Evolutionary conservation across 2,329 filamentous ascomycete genomes (phyloP).

Genomic region (Penicillium sp.): DNA sequence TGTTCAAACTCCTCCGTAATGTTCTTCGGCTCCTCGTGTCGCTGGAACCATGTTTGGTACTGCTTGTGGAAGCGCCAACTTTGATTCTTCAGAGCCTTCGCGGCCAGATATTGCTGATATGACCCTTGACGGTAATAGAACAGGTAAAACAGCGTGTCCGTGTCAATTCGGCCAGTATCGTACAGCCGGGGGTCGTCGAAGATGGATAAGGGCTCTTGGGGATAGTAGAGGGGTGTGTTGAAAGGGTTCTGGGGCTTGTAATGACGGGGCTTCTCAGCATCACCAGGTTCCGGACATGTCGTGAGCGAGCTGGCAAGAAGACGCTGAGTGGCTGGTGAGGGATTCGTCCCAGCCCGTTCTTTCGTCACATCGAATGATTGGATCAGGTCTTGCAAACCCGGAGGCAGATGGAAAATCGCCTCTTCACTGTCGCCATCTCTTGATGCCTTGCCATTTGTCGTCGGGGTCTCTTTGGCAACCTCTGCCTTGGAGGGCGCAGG

Average conservation of each 20-base stretch:
- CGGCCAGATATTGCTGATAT: constrained; percentile 91
- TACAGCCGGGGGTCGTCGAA: constrained; percentile 91
- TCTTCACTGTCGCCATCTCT: constrained; percentile 61
- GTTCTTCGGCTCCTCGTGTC: constrained; percentile 96
- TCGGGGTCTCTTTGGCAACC: constrained; percentile 39
- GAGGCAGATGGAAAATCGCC: constrained; percentile 88
- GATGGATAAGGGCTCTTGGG: constrained; percentile 84
- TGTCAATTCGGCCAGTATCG: constrained; percentile 72
- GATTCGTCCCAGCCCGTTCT: constrained; percentile 60
- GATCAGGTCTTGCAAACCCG: constrained; percentile 82
- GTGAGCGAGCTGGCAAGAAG: constrained; percentile 74
- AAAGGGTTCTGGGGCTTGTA: constrained; percentile 82
- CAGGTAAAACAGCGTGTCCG: constrained; percentile 95
- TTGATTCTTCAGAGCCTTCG: constrained; percentile 95
- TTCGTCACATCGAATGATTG: constrained; percentile 86
- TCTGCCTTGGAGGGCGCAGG: constrained; percentile 49
- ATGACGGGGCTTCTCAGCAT: constrained; percentile 77
- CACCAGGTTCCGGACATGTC: constrained; percentile 69
- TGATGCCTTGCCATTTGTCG: constrained; percentile 51
- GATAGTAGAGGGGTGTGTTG: constrained; percentile 78
- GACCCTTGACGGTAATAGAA: constrained; percentile 99
- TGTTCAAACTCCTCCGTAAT: constrained; percentile 99
- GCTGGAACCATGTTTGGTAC: constrained; percentile 99
- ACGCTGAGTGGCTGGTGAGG: constrained; percentile 66
- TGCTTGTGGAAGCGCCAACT: constrained; percentile 99